Evolutionary conservation across 1,284 basidiomycete species (phyloP).

Genomic region (Polyporus tsugae): DNA sequence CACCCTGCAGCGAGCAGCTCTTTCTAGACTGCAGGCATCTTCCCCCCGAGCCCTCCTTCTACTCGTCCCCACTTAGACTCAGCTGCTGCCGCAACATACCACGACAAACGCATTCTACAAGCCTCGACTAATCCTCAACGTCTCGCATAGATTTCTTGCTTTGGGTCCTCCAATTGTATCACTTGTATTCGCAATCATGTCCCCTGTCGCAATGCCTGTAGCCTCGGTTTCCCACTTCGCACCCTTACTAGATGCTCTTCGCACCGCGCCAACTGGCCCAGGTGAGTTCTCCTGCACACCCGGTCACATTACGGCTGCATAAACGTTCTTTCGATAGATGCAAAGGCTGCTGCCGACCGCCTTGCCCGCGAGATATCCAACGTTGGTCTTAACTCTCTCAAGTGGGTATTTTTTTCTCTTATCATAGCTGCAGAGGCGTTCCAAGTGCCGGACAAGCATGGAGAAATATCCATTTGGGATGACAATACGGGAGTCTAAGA

Average conservation of each 20-base stretch:
- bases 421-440: neutral
- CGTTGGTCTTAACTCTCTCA: slow-evolving; percentile 66
- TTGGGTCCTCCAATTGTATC: slow-evolving; percentile 32
- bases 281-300: slow-evolving; percentile 50
- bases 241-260: slow-evolving; percentile 67
- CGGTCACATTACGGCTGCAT: neutral
- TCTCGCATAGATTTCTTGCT: slow-evolving; percentile 29
- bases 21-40: slow-evolving; percentile 16
- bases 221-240: slow-evolving; percentile 54
- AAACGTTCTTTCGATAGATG: slow-evolving; percentile 57
- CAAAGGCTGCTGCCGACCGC: slow-evolving; percentile 81
- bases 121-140: slow-evolving; percentile 32
- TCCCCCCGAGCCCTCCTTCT: slow-evolving; percentile 7
- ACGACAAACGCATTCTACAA: slow-evolving; percentile 28
- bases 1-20: slow-evolving; percentile 24
- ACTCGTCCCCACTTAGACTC: slow-evolving; percentile 13
- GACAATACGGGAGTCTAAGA: neutral
- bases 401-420: slow-evolving; percentile 52
- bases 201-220: slow-evolving; percentile 60
- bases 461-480: neutral
- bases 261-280: slow-evolving; percentile 75
- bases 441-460: neutral
- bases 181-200: slow-evolving; percentile 50
- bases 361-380: slow-evolving; percentile 76
- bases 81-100: slow-evolving; percentile 14